Evolutionary conservation across 2,329 filamentous ascomycete genomes (phyloP), one percentile per base, ranked within the genome.

Genomic region (Tympanopsis confertula): DNA sequence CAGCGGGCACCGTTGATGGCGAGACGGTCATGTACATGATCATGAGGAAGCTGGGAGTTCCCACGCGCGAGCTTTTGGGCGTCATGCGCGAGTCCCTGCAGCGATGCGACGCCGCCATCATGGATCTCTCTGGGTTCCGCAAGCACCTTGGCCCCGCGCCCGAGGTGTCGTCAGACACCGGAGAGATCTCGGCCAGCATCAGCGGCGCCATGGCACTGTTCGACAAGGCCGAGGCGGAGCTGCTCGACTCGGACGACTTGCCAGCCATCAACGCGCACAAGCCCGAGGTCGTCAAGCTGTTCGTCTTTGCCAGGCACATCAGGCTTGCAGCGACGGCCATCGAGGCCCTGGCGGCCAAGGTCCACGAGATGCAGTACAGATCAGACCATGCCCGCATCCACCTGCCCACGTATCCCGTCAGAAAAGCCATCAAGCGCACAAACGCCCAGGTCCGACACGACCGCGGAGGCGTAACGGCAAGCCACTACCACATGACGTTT

Each of bases 381-480:
- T 56, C 61, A 3, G 52, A 53, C 39, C 52, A 57, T 42, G 63
- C 59, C 39, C 57, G 55, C 4, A 44, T 74, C 10, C 61, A 71
- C 39, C 50, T 66, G 1, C 71, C 73, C 3, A 68, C 65, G 1
- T 75, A 76, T 42, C 68, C 71, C 0, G 57, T 68, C n/a, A 45
- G 48, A 33, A 76, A 76, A 46, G 61, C 69, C 4, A 39, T 74
- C 2, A 63, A 71, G 44, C 58, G 71, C 22, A 66, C 67, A 4
- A 76, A 75, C 46, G 59, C 65, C 3, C 70, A 74, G 44, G 71
- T 76, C 4, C 59, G 71, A 20, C 73, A 77, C 44, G 73, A 78
- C 46, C 60, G 71, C 42, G 72, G 73, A 14, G 71, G 71, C 18
- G 59, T 73, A 15, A 74, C 71, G 4, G 24, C 42, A 48, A 51